Evolutionary conservation across 768 basidiomycete species (phyloP).

Genomic region (Suillus variegatus): DNA sequence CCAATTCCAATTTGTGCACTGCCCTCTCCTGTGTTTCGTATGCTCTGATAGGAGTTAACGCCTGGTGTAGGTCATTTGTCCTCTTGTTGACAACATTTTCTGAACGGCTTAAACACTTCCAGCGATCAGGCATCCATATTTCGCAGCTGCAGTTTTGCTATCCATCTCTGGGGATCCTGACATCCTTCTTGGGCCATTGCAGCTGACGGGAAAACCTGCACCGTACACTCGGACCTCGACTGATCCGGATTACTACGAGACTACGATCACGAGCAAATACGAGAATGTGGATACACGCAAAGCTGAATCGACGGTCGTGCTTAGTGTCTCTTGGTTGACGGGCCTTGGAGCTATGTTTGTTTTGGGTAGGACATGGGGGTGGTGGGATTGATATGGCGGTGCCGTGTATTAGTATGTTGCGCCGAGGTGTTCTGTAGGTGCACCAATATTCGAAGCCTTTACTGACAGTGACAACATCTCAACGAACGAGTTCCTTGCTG

Average conservation of each 20-base stretch:
- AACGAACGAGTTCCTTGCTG: background rate
- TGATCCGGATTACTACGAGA: background rate
- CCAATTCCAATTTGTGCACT: background rate
- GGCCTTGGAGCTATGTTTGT: constrained; percentile 4
- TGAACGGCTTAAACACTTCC: background rate
- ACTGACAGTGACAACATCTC: background rate
- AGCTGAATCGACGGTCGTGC: background rate
- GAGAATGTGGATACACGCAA: background rate
- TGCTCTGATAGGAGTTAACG: background rate
- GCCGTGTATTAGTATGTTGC: background rate
- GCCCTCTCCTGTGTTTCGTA: background rate
- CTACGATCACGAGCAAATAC: background rate
- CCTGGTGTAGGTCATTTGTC: background rate
- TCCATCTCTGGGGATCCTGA: background rate
- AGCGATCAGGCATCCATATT: constrained; percentile 6
- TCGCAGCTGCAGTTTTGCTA: background rate
- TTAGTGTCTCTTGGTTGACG: background rate
- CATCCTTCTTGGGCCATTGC: background rate
- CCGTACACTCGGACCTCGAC: background rate
- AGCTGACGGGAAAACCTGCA: background rate
- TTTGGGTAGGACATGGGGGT: constrained; percentile 6
- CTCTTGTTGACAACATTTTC: background rate
- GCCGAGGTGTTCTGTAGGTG: background rate
- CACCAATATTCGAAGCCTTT: background rate
- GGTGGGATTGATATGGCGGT: background rate